Percentiles rank a stretch among this genome's conserved stretches.
These are phyloP conservation scores for Trichoderma virens DNA, from an alignment of 495 filamentous ascomycete species.

Conservation along the genomic window DNA sequence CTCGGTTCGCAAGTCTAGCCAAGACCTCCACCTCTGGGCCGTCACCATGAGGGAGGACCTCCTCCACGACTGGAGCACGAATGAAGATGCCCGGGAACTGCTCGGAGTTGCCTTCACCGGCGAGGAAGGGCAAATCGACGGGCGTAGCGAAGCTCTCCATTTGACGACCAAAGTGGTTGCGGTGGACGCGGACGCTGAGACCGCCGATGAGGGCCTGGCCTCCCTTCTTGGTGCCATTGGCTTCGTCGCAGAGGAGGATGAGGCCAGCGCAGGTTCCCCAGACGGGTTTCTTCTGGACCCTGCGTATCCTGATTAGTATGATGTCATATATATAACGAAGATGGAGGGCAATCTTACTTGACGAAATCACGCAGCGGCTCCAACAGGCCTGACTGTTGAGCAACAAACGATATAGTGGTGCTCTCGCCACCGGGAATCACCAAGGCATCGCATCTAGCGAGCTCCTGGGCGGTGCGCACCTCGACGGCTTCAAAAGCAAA, in stretches of 20 bases:
- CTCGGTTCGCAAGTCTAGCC: constrained; percentile 42
- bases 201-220: constrained; percentile 93
- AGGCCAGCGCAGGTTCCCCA: constrained; percentile 97
- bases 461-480: constrained; percentile 66
- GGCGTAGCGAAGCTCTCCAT: constrained; percentile 84
- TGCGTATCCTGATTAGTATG: constrained; percentile 13
- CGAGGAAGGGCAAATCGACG: constrained; percentile 66
- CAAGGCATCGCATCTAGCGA: constrained; percentile 69
- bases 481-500: constrained; percentile 54
- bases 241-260: constrained; percentile 82
- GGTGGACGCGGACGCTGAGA: constrained; percentile 79
- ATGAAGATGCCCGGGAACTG: constrained; percentile 87
- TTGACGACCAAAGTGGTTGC: constrained; percentile 96
- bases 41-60: constrained; percentile 47
- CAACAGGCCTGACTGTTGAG: constrained; percentile 66
- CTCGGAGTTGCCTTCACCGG: constrained; percentile 18
- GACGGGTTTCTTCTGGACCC: constrained; percentile 66
- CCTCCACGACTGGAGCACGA: constrained; percentile 86
- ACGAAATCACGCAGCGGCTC: constrained; percentile 88
- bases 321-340: constrained; percentile 12
- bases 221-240: constrained; percentile 79
- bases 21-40: constrained; percentile 48
- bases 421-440: constrained; percentile 93
- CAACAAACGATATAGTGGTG: constrained; percentile 87
- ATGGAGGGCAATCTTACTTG: constrained; percentile 59